Percentiles rank a stretch among this genome's conserved stretches.
Evolutionary conservation across 306 rosid genomes (phyloP).

Genomic region (Rosa rugosa): DNA sequence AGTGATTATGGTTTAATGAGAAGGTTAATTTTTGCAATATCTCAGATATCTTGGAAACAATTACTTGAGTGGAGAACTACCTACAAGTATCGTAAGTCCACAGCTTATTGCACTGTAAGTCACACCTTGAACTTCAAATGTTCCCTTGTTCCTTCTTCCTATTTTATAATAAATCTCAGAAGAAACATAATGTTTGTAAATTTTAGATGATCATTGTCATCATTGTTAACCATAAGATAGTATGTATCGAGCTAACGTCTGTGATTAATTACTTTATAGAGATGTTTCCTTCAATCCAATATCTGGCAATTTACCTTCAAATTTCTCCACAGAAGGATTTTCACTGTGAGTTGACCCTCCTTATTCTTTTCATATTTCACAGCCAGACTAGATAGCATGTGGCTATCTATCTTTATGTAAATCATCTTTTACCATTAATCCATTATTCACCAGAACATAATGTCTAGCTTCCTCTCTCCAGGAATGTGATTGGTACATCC

Average conservation of each 20-base stretch:
- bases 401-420: neutral
- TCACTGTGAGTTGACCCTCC: slow-evolving; percentile 27
- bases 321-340: slow-evolving; percentile 15
- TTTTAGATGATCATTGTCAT: neutral
- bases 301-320: slow-evolving; percentile 27
- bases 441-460: neutral
- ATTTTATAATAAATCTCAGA: neutral
- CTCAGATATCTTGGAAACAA: slow-evolving; percentile 41
- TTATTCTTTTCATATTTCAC: neutral
- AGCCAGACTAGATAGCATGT: neutral
- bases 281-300: slow-evolving; percentile 41
- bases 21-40: neutral
- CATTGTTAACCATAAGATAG: neutral
- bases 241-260: neutral
- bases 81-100: slow-evolving; percentile 26
- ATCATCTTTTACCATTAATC: neutral
- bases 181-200: neutral
- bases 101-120: slow-evolving; percentile 36
- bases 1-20: slow-evolving; percentile 3
- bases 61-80: slow-evolving; percentile 35
- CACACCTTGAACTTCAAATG: slow-evolving; percentile 13
- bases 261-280: slow-evolving; percentile 8
- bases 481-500: slow-evolving; percentile 40
- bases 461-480: slow-evolving; percentile 11
- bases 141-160: slow-evolving; percentile 5